phyloP scores from a whole-genome alignment of 1,284 basidiomycete genomes.

The Cryptococcus sp. region DNA sequence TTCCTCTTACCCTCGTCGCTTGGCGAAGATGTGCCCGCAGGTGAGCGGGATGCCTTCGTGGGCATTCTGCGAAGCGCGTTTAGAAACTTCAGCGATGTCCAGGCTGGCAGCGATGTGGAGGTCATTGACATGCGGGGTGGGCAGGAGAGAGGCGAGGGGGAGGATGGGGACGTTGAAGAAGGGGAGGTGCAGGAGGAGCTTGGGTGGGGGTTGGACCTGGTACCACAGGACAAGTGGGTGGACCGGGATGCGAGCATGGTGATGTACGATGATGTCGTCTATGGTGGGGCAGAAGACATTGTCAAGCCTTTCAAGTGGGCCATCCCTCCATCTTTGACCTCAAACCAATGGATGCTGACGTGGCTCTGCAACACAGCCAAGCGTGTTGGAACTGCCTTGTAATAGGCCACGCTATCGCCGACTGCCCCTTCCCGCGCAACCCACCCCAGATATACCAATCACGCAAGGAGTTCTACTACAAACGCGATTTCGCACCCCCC shows the following conservation, averaged over 20 bases:
- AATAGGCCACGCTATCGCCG: conserved; percentile 12
- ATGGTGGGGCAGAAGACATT: conserved; percentile 2
- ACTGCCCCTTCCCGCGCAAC: conserved; percentile 23
- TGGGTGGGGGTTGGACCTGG: neutral
- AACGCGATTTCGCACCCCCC: conserved; percentile 14
- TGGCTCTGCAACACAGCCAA: conserved; percentile 2
- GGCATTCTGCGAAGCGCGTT: conserved; percentile 16
- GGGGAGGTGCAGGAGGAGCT: neutral
- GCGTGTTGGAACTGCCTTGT: conserved; percentile 26
- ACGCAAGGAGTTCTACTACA: conserved; percentile 7
- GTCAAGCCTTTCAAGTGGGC: neutral
- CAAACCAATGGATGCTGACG: neutral
- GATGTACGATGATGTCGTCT: conserved; percentile 15
- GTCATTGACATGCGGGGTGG: conserved; percentile 3
- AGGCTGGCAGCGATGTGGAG: conserved; percentile 11
- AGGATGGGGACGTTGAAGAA: conserved; percentile 2
- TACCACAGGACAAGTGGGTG: neutral
- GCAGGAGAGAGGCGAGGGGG: neutral
- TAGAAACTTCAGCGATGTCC: conserved; percentile 14
- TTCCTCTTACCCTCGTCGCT: conserved; percentile 13
- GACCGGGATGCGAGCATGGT: conserved; percentile 10
- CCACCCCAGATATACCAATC: conserved; percentile 13
- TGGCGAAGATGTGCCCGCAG: conserved; percentile 12
- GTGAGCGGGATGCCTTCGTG: conserved; percentile 6
- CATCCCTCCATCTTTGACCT: neutral